Evolutionary conservation across 2,329 filamentous ascomycete genomes (phyloP), one percentile per base, ranked within the genome.

Genomic region (Pseudocercospora fijiensis): DNA sequence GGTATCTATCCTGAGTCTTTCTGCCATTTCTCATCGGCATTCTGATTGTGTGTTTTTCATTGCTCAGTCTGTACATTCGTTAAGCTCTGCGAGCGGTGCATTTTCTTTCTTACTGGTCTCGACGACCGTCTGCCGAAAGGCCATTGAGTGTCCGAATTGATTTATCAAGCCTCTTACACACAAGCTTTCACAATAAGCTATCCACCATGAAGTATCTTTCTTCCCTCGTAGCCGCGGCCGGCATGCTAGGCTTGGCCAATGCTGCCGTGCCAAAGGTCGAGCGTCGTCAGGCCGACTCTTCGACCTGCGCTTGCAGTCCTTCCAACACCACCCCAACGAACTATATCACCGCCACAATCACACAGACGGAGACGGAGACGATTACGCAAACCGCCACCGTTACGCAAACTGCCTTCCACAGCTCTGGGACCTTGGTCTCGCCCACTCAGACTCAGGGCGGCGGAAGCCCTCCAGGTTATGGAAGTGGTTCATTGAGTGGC

Each of bases 221-320:
- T 58, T 71, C 80, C 66, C 75, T 78, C 63, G 68, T 81, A 67
- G 77, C 79, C 67, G 67, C 81, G 61, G 78, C 80, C 68, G 76
- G 77, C 71, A 72, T 84, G 51, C 67, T 78, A 67, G 78, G 79
- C 64, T 74, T 79, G 66, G 82, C 81, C 69, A 76, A 79, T 58
- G 83, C 57, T 27, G 20, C 57, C 20, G 20, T 28, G 49, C 64
- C 84, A 85, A 75, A 83, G 83, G 67, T 81, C 78, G 70, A 78
- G 84, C 73, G 60, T 45, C 63, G 66, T 60, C 61, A 65, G 57
- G 78, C 72, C 63, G 76, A 71, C 51, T 84, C 84, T 26, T 62
- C 57, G 16, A 66, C 67, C 7, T 67, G 65, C 41, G 62, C 65
- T n/a, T 65, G 65, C 43, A 59, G 63, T 52, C 49, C 24, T 41